These are phyloP conservation scores for Cercis canadensis DNA, from an alignment of 306 rosid genomes.

Conservation along the genomic window DNA sequence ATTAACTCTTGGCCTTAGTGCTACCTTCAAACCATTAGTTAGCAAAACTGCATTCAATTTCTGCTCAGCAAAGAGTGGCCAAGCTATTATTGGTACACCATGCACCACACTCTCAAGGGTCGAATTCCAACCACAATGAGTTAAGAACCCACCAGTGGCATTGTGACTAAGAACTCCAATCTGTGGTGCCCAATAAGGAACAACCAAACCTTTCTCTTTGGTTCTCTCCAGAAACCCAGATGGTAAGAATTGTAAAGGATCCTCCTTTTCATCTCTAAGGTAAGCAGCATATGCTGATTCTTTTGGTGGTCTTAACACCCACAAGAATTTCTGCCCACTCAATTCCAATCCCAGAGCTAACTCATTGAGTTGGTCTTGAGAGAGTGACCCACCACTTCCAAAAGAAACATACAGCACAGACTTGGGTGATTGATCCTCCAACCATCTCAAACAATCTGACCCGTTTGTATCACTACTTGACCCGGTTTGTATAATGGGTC, in stretches of 20 bases:
- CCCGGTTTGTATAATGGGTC: constrained; percentile 46
- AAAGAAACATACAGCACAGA: constrained; percentile 41
- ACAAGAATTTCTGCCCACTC: constrained; percentile 39
- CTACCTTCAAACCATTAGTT: constrained; percentile 41
- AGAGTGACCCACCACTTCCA: constrained; percentile 30
- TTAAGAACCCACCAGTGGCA: constrained; percentile 36
- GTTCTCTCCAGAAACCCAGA: constrained; percentile 40
- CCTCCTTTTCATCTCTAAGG: not conserved
- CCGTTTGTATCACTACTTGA: constrained; percentile 11
- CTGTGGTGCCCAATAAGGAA: constrained; percentile 49
- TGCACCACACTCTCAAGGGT: constrained; percentile 35
- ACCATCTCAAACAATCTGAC: constrained; percentile 29
- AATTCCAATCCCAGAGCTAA: constrained; percentile 45
- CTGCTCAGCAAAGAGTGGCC: constrained; percentile 50
- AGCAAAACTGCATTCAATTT: constrained; percentile 40
- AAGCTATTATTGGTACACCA: constrained; percentile 45
- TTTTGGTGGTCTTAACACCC: constrained; percentile 43
- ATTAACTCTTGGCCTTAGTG: constrained; percentile 34
- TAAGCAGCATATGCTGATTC: constrained; percentile 27
- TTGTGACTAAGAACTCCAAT: constrained; percentile 36
- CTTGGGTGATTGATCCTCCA: constrained; percentile 30
- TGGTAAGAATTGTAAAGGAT: constrained; percentile 41
- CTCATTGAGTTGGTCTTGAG: constrained; percentile 34
- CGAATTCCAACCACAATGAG: constrained; percentile 55
- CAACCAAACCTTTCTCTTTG: constrained; percentile 36